These are phyloP conservation scores for Trichophyton schoenleinii DNA, from an alignment of 2,329 filamentous ascomycete genomes.

Conservation along the genomic window DNA sequence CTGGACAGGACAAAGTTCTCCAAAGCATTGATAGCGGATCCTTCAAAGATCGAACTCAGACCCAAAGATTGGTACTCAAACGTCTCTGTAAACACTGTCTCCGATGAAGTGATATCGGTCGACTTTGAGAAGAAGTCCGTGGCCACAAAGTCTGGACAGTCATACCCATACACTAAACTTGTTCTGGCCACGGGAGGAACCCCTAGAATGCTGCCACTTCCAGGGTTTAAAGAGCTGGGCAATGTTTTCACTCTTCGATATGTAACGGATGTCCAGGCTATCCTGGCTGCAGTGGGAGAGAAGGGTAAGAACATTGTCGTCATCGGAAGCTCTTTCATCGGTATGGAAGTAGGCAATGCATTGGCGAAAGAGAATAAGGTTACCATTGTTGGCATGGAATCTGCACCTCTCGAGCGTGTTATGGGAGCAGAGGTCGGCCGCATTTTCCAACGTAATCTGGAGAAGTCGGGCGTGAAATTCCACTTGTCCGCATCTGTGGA, in stretches of 20 bases:
- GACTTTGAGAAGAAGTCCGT: constrained; percentile 66
- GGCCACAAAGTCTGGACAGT: constrained; percentile 58
- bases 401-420: constrained; percentile 69
- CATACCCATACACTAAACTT: constrained; percentile 71
- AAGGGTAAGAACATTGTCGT: constrained; percentile 87
- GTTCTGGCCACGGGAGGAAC: constrained; percentile 80
- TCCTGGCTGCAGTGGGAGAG: constrained; percentile 63
- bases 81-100: constrained; percentile 44
- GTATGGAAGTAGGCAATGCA: constrained; percentile 87
- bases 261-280: constrained; percentile 63
- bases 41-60: constrained; percentile 64
- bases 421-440: constrained; percentile 71
- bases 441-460: constrained; percentile 65
- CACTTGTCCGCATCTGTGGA: constrained; percentile 69
- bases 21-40: constrained; percentile 77
- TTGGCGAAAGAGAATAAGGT: constrained; percentile 72
- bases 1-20: constrained; percentile 93
- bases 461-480: constrained; percentile 83
- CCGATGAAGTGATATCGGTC: constrained; percentile 55
- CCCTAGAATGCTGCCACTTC: constrained; percentile 61
- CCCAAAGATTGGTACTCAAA: constrained; percentile 63
- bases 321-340: constrained; percentile 89
- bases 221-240: constrained; percentile 70
- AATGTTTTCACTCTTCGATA: constrained; percentile 80
- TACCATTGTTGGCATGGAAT: constrained; percentile 78